phyloP scores from a whole-genome alignment of 1,284 basidiomycete genomes.

The Marasmius sp. region DNA sequence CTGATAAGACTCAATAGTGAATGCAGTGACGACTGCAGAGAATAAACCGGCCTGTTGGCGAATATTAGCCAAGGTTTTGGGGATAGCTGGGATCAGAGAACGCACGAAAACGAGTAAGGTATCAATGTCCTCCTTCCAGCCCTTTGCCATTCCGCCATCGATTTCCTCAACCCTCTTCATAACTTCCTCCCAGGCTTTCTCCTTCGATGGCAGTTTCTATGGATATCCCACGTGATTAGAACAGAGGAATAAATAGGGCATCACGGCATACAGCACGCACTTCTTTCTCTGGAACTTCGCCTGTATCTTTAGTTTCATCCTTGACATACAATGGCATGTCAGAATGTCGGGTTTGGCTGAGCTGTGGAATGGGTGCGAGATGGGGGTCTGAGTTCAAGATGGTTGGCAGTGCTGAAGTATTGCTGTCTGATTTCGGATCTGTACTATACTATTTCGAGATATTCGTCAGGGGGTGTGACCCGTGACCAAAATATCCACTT shows the following conservation, averaged over 20 bases:
- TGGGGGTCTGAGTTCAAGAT: neutral
- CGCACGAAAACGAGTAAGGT: constrained; percentile 4
- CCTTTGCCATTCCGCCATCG: neutral
- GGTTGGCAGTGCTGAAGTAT: no score
- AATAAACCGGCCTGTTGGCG: constrained; percentile 18
- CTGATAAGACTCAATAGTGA: constrained; percentile 18
- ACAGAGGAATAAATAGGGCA: neutral
- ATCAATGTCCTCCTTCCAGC: constrained; percentile 11
- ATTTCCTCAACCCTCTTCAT: constrained; percentile 2
- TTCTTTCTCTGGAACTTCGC: no score
- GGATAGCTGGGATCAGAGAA: neutral
- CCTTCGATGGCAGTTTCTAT: neutral
- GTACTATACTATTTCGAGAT: no score
- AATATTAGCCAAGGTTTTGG: no score
- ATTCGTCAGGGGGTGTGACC: no score
- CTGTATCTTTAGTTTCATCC: neutral
- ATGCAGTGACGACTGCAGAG: constrained; percentile 19
- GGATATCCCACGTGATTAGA: neutral
- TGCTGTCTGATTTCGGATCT: no score
- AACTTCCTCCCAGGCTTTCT: constrained; percentile 5
- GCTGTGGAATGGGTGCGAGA: neutral
- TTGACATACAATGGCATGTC: neutral
- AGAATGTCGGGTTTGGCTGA: neutral
- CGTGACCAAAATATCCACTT: no score
- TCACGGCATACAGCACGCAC: neutral